These are phyloP conservation scores for Kurtzmaniella fragi DNA, from an alignment of 805 yeast genomes.

Conservation along the genomic window DNA sequence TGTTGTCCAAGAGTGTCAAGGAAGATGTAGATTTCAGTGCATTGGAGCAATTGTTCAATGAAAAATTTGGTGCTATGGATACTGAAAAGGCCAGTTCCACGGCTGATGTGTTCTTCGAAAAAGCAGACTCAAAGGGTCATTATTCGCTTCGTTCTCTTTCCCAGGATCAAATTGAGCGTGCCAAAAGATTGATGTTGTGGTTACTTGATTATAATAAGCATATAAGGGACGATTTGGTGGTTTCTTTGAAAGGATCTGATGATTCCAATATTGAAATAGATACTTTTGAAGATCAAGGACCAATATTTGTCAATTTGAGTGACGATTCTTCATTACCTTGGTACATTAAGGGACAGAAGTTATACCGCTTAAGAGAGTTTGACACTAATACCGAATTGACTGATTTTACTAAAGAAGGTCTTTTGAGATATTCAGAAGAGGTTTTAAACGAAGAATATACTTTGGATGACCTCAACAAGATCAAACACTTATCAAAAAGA, in stretches of 20 bases:
- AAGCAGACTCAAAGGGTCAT: conserved; percentile 12
- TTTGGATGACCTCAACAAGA: too few species aligned
- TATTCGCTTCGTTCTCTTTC: conserved; percentile 29
- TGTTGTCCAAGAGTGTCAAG: conserved; percentile 20
- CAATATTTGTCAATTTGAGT: conserved; percentile 18
- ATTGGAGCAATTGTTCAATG: conserved; percentile 19
- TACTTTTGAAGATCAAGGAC: conserved; percentile 2
- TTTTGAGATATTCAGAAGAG: too few species aligned
- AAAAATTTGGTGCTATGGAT: conserved; percentile 23
- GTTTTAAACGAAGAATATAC: too few species aligned
- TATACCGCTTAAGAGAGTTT: conserved; percentile 10
- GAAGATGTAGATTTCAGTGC: conserved; percentile 28
- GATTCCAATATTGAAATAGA: not conserved
- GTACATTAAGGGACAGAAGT: conserved; percentile 19
- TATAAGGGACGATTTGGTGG: conserved; percentile 11
- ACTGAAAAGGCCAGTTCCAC: conserved; percentile 21
- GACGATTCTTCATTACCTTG: conserved; percentile 30
- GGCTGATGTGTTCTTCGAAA: conserved; percentile 32
- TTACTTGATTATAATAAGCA: conserved; percentile 29
- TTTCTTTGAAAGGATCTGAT: conserved; percentile 3
- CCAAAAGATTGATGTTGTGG: conserved; percentile 37
- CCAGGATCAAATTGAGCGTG: conserved; percentile 24
- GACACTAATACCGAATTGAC: not conserved
- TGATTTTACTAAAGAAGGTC: too few species aligned
- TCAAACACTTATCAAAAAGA: too few species aligned